Evolutionary conservation across 495 filamentous ascomycete genomes (phyloP).

Genomic region (Podospora comata): DNA sequence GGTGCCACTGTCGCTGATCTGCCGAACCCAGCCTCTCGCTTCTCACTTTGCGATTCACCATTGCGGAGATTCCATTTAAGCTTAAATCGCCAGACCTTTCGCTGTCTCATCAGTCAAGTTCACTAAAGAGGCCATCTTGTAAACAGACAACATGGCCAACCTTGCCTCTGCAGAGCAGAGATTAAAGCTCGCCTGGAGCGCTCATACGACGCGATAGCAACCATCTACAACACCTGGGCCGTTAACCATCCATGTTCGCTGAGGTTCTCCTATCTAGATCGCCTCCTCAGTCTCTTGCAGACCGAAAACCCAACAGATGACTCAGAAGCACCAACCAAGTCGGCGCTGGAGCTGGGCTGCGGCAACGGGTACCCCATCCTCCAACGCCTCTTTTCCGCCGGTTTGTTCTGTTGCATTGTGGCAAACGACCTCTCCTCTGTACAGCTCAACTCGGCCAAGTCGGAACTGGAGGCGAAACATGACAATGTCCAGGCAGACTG

Average conservation of each 20-base stretch:
- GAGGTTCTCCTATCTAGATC: conserved; percentile 26
- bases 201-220: conserved; percentile 37
- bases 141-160: conserved; percentile 8
- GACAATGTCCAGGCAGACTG: conserved; percentile 19
- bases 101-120: background rate
- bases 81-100: background rate
- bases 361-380: conserved; percentile 35
- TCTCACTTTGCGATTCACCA: background rate
- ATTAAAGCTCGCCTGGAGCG: conserved; percentile 33
- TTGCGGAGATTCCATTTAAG: background rate
- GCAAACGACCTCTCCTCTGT: conserved; percentile 37
- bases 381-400: conserved; percentile 22
- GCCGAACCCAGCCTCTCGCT: background rate
- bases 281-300: conserved; percentile 24
- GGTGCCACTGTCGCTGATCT: background rate
- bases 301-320: background rate
- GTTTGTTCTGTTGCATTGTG: conserved; percentile 13
- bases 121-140: background rate
- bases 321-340: background rate
- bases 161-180: conserved; percentile 22
- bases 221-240: conserved; percentile 34
- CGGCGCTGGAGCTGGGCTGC: conserved; percentile 39
- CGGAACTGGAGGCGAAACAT: background rate
- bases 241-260: conserved; percentile 12
- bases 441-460: conserved; percentile 22